Base-by-base conservation (phyloP, 1,284 basidiomycete species). In the Apiotrichum brassicae region DNA sequence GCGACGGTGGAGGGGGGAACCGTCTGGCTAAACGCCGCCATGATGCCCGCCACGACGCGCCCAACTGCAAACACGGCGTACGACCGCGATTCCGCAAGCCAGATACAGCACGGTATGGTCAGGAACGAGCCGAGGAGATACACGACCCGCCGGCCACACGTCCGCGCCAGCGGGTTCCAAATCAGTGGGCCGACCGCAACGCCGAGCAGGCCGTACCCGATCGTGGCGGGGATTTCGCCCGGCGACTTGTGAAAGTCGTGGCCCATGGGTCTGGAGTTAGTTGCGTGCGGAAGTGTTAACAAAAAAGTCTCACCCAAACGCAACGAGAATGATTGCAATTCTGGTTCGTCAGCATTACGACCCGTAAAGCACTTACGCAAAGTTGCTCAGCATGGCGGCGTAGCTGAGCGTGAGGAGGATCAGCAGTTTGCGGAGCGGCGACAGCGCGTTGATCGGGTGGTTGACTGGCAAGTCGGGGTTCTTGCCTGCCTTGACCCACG, bases 171-270 rank as follows among this genome's bases (percentile, higher is more conserved):
- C 11, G 59, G 61, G 43, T 61, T 61, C 53, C 59, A 63, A 18
- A 72, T 53, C 8, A 72, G 48, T 1, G 68, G 64, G 4, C 70
- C 68, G 7, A 68, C 62, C 3, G 68, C 70, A 23, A 70, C 55
- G 36, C 70, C 70, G 16, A 72, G 60, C 23, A 72, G 59, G 18
- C 48, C 51, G 51, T 68, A 68, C 14, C 70, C 70, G 49, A 72
- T 69, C 0, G 65, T 58, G 56, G 70, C 66, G 33, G 70, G 63
- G 6, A 61, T 61, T 5, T 58, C 49, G 36, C 19, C 8, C 9
- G 28, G 28, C 8, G 28, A 8, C 9, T 9, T 14, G 28, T 14
- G 9, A 30, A 30, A 30, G 8, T 8, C 14, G 8, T 8, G 9
- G 28, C 28, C 28, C 9, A 30, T 30, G 28, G 28, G 28, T 9